Conservation (phyloP, 2,329 filamentous ascomycete genomes). For the Phyllosticta citrichinensis region DNA sequence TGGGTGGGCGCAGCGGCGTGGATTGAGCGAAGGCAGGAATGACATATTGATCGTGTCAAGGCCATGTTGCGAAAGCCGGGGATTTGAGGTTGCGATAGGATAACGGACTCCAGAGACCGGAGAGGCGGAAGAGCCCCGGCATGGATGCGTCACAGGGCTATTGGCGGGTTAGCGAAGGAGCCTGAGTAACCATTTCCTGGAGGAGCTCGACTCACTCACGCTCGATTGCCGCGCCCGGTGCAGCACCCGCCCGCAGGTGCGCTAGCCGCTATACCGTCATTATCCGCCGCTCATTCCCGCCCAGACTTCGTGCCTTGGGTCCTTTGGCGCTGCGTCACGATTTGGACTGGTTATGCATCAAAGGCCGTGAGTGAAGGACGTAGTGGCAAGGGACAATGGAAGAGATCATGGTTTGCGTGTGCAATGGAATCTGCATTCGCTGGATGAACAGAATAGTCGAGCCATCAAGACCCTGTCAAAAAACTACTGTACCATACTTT, state of each 20-base stretch:
- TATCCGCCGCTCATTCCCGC: not conserved
- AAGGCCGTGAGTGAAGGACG: not conserved
- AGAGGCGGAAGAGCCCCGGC: not conserved
- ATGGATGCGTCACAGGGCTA: not conserved
- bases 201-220: not conserved
- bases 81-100: not conserved
- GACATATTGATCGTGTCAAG: conserved; percentile 21
- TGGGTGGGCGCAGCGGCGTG: conserved; percentile 2
- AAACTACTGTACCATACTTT: not conserved
- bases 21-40: conserved; percentile 20
- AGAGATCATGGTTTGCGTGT: not conserved
- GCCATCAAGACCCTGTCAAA: not conserved
- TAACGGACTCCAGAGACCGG: not conserved
- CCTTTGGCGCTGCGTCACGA: not conserved
- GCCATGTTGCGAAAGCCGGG: conserved; percentile 10
- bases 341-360: not conserved
- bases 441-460: not conserved
- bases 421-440: not conserved
- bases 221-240: not conserved
- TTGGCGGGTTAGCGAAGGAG: not conserved
- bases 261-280: not conserved
- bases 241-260: not conserved
- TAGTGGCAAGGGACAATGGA: not conserved
- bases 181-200: not conserved
- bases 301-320: not conserved